phyloP scores from a whole-genome alignment of 495 filamentous ascomycete genomes.

The Clohesyomyces aquaticus region DNA sequence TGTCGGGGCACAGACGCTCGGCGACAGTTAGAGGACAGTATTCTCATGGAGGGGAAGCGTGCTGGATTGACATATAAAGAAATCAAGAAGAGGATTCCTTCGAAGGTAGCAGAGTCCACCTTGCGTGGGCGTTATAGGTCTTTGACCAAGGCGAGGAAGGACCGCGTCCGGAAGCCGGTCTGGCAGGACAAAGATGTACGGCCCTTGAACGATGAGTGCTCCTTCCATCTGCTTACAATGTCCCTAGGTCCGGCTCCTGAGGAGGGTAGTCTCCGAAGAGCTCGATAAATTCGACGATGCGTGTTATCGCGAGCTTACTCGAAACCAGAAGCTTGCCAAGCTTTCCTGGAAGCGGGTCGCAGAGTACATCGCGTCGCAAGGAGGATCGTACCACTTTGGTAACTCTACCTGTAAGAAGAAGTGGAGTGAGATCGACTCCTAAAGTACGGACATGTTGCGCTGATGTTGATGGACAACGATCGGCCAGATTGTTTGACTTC shows the following conservation, averaged over 20 bases:
- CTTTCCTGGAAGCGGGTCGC: conserved; percentile 84
- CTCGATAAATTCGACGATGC: conserved; percentile 18
- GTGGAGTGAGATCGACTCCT: conserved; percentile 54
- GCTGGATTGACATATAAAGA: conserved; percentile 78
- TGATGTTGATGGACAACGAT: conserved; percentile 1
- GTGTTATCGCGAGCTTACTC: conserved; percentile 25
- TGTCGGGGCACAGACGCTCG: not conserved
- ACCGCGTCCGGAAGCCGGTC: conserved; percentile 75
- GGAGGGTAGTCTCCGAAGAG: conserved; percentile 22
- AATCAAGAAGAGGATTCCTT: conserved; percentile 67
- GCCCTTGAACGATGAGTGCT: conserved; percentile 27
- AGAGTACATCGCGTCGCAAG: conserved; percentile 68
- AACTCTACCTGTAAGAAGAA: conserved; percentile 88
- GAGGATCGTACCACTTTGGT: conserved; percentile 83
- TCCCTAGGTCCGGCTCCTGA: conserved; percentile 29
- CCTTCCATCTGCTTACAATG: conserved; percentile 2
- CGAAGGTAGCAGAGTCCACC: conserved; percentile 83
- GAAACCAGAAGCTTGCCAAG: conserved; percentile 47
- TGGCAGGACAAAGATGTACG: conserved; percentile 81
- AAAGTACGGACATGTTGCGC: not conserved
- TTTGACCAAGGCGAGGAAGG: conserved; percentile 73
- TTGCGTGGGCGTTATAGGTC: conserved; percentile 78
- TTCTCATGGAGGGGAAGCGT: conserved; percentile 65
- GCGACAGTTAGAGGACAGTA: conserved; percentile 54
- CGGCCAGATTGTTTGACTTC: too few species aligned